A percentile compares a stretch with the other conserved stretches of the same genome.
Evolutionary conservation across 108 stramenopile genomes (phyloP).

Genomic region (Nannochloropsis salina): DNA sequence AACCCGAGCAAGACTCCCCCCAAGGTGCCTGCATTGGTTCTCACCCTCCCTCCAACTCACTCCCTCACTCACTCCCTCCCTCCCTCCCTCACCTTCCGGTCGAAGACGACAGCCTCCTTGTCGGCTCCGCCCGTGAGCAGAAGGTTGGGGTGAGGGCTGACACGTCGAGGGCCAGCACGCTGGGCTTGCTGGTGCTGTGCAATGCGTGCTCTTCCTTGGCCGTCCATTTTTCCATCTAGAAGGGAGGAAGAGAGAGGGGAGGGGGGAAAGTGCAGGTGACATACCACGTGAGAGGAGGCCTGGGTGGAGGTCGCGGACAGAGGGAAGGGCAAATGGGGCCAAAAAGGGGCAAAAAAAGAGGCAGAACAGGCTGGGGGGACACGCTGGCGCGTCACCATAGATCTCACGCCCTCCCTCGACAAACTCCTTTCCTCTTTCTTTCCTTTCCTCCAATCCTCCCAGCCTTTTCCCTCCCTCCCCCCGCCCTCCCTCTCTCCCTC

Average conservation of each 20-base stretch:
- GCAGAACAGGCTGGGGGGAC: too few relatives aligned
- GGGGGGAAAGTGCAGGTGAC: neutral
- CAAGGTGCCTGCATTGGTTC: too few relatives aligned
- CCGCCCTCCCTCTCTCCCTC: neutral
- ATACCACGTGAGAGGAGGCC: neutral
- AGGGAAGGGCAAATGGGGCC: too few relatives aligned
- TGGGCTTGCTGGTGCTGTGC: neutral
- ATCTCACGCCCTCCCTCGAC: too few relatives aligned
- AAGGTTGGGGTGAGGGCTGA: neutral
- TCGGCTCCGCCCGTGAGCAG: constrained; percentile 6
- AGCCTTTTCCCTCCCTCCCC: too few relatives aligned
- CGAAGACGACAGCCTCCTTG: constrained; percentile 1
- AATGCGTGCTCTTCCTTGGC: neutral
- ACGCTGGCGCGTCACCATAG: too few relatives aligned
- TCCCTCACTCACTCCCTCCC: neutral
- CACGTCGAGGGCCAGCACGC: constrained; percentile 10
- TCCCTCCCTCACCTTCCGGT: neutral
- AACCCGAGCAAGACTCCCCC: neutral
- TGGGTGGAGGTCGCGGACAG: neutral
- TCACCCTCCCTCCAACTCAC: too few relatives aligned
- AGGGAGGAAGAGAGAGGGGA: neutral
- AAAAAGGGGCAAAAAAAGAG: too few relatives aligned
- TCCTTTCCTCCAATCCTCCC: neutral
- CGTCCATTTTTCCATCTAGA: neutral
- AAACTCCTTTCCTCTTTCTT: neutral